Evolutionary conservation across 2,329 filamentous ascomycete species (phyloP), one percentile per base, ranked within the genome.

Genomic region (Microsporum canis): DNA sequence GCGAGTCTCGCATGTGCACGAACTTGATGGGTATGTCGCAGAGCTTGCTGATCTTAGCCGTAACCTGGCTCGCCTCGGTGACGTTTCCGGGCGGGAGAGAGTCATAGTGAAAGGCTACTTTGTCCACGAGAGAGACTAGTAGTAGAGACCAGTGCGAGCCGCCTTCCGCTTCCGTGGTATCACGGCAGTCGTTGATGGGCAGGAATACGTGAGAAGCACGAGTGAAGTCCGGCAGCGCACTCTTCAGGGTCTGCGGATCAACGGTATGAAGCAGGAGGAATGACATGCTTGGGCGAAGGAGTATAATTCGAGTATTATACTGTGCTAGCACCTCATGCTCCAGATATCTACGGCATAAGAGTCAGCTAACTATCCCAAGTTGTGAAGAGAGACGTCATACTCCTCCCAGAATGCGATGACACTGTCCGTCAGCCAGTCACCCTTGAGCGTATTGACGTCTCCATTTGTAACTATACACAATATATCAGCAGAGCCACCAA

Each of bases 371-470:
- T 60, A 31, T 10, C 59, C 59, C 17, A 58, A 53, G 47, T 23
- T 41, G 61, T 57, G 39, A 57, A 36, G 43, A 51, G 27, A 27
- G 23, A 29, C 33, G 12, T 34, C 78, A 68, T 85, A 95, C 82
- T 97, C 92, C 81, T 97, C 89, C 92, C 94, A 99, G 72, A 99
- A 97, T 58, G 90, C 87, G 66, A 99, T 66, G 79, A 91, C 89
- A 78, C 96, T 96, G 73, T 99, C 94, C 49, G 92, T 96, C 59
- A 99, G 80, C 94, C 94, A 99, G 79, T 96, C 94, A 74, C 88
- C 81, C 75, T 88, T 90, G 62, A 99, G 83, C 14, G 88, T 87
- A 72, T 91, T 88, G 67, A 97, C 84, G 74, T 99, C 94, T 72
- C 94, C 89, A 71, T 86, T 84, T 58, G 89, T 96, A 67, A 97